These are phyloP conservation scores for Hypholoma sublateritium DNA, from an alignment of 768 basidiomycete species.

Conservation along the genomic window DNA sequence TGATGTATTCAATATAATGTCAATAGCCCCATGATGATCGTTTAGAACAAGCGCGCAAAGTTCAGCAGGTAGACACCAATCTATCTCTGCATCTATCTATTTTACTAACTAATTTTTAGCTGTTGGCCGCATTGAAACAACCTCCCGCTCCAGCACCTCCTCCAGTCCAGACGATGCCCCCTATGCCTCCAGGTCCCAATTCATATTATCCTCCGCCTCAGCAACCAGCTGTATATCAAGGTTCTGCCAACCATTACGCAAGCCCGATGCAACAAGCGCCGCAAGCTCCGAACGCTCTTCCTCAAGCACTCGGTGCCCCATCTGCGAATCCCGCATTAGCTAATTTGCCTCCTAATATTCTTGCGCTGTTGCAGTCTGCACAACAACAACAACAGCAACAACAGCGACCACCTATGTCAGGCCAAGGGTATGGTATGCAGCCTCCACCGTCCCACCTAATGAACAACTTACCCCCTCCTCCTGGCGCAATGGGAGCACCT, in stretches of 20 bases:
- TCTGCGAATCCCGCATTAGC: constrained; percentile 34
- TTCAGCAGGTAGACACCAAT: constrained; percentile 59
- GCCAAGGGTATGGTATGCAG: constrained; percentile 33
- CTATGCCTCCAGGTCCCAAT: constrained; percentile 19
- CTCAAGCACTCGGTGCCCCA: constrained; percentile 24
- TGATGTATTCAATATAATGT: neutral
- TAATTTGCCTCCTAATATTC: constrained; percentile 64
- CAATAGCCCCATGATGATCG: constrained; percentile 66
- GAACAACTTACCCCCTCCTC: constrained; percentile 35
- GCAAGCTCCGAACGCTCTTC: constrained; percentile 22
- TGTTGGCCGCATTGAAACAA: constrained; percentile 80
- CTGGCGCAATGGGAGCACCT: constrained; percentile 36
- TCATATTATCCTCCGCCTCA: constrained; percentile 46
- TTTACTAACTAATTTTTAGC: constrained; percentile 25
- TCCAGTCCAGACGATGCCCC: constrained; percentile 36
- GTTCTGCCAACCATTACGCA: constrained; percentile 25
- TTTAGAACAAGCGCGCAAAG: constrained; percentile 83
- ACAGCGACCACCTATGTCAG: constrained; percentile 29
- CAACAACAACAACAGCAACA: constrained; percentile 47
- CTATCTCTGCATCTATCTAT: neutral
- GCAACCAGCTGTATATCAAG: constrained; percentile 28
- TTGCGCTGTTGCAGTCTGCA: constrained; percentile 59
- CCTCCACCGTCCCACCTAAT: constrained; percentile 33
- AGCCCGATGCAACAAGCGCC: constrained; percentile 23
- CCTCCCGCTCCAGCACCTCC: constrained; percentile 43